Evolutionary conservation across 208 protist genomes (phyloP).

Genomic region (Acanthamoeba lenticulata): DNA sequence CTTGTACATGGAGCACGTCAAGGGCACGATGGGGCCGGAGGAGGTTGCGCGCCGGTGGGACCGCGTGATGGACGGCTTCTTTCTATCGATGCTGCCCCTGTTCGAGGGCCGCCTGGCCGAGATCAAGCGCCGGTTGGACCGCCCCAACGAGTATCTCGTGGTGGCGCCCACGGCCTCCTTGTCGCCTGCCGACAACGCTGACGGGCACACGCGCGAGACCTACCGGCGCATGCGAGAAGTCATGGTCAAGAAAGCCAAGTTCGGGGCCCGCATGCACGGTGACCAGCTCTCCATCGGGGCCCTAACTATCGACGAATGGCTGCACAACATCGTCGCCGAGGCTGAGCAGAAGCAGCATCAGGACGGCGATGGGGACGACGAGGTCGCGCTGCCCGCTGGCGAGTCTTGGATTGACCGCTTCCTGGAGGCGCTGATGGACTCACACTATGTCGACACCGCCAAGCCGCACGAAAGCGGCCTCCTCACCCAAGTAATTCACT

Average conservation of each 20-base stretch:
- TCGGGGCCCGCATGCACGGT: background rate
- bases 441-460: background rate
- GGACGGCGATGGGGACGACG: background rate
- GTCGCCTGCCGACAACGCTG: background rate
- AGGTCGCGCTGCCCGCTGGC: background rate
- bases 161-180: background rate
- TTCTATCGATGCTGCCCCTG: background rate
- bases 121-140: background rate
- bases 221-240: background rate
- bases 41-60: background rate
- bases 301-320: background rate
- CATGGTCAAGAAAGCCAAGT: background rate
- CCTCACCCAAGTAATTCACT: background rate
- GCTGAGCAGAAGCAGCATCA: background rate
- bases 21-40: background rate
- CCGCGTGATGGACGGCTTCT: conserved; percentile 55
- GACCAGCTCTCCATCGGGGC: background rate
- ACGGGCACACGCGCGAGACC: background rate
- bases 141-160: background rate
- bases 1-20: conserved; percentile 43
- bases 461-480: background rate
- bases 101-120: background rate
- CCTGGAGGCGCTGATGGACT: background rate
- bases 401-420: background rate
- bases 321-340: background rate